Conservation (phyloP, 2,329 filamentous ascomycete species). For the Fusarium nurragi region DNA sequence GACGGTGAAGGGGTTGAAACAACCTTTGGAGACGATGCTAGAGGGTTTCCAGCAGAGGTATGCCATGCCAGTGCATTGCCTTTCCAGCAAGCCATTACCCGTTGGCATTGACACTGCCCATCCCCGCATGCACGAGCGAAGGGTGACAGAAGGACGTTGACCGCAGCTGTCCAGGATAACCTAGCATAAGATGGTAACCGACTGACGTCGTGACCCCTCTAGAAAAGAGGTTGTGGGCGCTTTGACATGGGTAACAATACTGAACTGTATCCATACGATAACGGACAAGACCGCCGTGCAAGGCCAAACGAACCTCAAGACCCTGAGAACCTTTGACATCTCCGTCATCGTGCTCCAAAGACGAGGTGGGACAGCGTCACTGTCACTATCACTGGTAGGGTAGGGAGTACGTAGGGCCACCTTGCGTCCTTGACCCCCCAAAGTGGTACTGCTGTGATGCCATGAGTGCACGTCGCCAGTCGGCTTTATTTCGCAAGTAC, state of each 20-base stretch:
- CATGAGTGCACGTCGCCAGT: constrained; percentile 36
- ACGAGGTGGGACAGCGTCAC: constrained; percentile 39
- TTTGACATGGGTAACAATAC: constrained; percentile 23
- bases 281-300: constrained; percentile 12
- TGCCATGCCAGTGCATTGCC: constrained; percentile 27
- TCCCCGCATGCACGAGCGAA: constrained; percentile 26
- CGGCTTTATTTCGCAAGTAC: constrained; percentile 18
- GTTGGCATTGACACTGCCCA: constrained; percentile 13
- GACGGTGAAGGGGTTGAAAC: constrained; percentile 48
- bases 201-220: constrained; percentile 44
- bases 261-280: background rate
- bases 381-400: constrained; percentile 21
- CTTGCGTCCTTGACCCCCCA: constrained; percentile 16
- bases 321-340: constrained; percentile 36
- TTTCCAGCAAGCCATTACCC: constrained; percentile 7
- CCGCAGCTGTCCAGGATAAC: constrained; percentile 41
- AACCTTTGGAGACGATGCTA: constrained; percentile 37
- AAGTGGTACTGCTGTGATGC: constrained; percentile 44
- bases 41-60: constrained; percentile 26
- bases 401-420: constrained; percentile 12
- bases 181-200: constrained; percentile 32
- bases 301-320: constrained; percentile 35
- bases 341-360: constrained; percentile 43
- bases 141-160: constrained; percentile 39
- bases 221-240: constrained; percentile 31